Evolutionary conservation across 2,329 filamentous ascomycete genomes (phyloP).

Genomic region (Macroventuria anomochaeta): DNA sequence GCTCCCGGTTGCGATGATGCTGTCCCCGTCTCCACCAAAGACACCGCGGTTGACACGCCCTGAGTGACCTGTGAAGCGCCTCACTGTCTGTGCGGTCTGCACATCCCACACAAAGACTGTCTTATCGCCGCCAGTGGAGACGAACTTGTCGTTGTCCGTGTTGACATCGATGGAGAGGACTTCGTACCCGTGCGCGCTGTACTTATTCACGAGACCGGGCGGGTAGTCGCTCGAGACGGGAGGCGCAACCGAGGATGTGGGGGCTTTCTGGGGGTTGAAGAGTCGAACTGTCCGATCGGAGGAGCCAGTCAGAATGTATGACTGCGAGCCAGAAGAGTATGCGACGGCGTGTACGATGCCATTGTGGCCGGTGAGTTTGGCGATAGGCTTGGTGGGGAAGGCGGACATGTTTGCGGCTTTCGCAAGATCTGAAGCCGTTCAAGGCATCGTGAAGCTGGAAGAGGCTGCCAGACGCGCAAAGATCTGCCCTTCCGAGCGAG

Average conservation of each 20-base stretch:
- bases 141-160: slow-evolving; percentile 81
- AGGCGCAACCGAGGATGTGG: slow-evolving; percentile 44
- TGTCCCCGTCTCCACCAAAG: slow-evolving; percentile 78
- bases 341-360: slow-evolving; percentile 58
- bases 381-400: slow-evolving; percentile 51
- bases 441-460: slow-evolving; percentile 28
- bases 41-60: slow-evolving; percentile 78
- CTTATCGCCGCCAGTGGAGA: slow-evolving; percentile 87
- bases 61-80: slow-evolving; percentile 75
- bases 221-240: slow-evolving; percentile 31
- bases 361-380: slow-evolving; percentile 51
- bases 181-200: slow-evolving; percentile 89
- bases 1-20: slow-evolving; percentile 72
- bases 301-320: slow-evolving; percentile 78
- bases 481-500: background rate
- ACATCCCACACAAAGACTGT: slow-evolving; percentile 96
- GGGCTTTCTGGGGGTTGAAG: slow-evolving; percentile 73
- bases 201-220: slow-evolving; percentile 77
- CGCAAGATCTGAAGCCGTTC: slow-evolving; percentile 11
- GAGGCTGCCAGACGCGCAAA: background rate
- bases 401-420: slow-evolving; percentile 38
- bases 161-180: slow-evolving; percentile 80
- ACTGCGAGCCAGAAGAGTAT: slow-evolving; percentile 57
- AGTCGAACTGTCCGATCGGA: slow-evolving; percentile 85
- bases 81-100: slow-evolving; percentile 74